Base-by-base conservation (phyloP, 495 filamentous ascomycete genomes). In the Penicillium roqueforti region DNA sequence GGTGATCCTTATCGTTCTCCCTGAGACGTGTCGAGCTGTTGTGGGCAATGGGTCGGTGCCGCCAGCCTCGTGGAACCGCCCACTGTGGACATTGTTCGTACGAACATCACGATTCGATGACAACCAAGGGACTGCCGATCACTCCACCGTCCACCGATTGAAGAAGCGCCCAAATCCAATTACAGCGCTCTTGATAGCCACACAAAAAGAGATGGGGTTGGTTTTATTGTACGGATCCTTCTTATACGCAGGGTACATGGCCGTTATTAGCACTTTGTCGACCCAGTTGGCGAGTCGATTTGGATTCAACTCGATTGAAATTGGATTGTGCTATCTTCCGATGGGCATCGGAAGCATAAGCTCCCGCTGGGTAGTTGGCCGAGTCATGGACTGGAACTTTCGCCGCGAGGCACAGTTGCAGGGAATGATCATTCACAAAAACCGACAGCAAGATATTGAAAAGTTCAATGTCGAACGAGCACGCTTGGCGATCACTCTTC, bases 281-380 rank as follows among this genome's bases (percentile, higher is more conserved):
- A 54, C 61, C 10, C 61, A 69, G 16, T 64, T 81, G 22, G 51
- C 36, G 0, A 47, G 53, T 5, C 56, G 65, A 1, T 80, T 73
- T 61, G 63, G 63, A 3, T 74, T 77, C 46, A 71, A 72, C 22
- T 53, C 69, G 0, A 55, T 80, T 18, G 60, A 77, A 37, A 56
- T 76, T 20, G 77, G 77, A 2, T 60, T 83, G 1, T 72, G 70
- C 56, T 82, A 76, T 53, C 53, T 82, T 8, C 74, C 77, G 0
- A 44, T 76, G 5, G 74, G 74, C 1, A 28, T 75, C 19, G 79
- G 77, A 8, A 66, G 59, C 28, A 44, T 78, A 3, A 60, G 66
- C 6, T 65, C 63, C 1, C 61, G 66, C 1, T 68, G 64, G 53
- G 69, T 66, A 3, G 64, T 65, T 10, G 76, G 76, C 7, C 53